Conservation (phyloP, 106 monocot species). For the Acorus calamus region DNA sequence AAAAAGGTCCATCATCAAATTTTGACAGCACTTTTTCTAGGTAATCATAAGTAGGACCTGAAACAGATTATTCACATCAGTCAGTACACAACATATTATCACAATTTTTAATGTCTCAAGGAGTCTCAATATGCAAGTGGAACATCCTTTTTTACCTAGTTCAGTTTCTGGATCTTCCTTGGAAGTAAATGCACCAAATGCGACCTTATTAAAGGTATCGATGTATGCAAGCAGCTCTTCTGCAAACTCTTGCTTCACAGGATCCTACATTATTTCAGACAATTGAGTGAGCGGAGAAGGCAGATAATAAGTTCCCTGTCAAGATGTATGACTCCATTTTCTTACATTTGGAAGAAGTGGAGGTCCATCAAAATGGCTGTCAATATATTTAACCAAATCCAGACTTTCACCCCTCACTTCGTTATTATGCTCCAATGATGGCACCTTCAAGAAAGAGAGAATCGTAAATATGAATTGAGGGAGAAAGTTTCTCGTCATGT, state of each 20-base stretch:
- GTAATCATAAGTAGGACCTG: slow-evolving; percentile 59
- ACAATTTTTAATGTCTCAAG: neutral
- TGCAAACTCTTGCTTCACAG: slow-evolving; percentile 61
- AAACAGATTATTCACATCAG: neutral
- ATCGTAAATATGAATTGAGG: too few relatives aligned
- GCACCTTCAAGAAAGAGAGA: slow-evolving; percentile 23
- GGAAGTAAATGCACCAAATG: slow-evolving; percentile 15
- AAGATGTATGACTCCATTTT: neutral
- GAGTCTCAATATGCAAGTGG: neutral
- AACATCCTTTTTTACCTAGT: slow-evolving; percentile 39
- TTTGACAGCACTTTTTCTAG: slow-evolving; percentile 56
- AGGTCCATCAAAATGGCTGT: slow-evolving; percentile 61
- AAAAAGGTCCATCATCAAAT: slow-evolving; percentile 81
- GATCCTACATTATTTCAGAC: slow-evolving; percentile 41
- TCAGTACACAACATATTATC: neutral
- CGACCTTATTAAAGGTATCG: slow-evolving; percentile 38
- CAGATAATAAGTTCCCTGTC: neutral
- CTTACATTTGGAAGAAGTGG: slow-evolving; percentile 58
- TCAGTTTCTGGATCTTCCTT: slow-evolving; percentile 47
- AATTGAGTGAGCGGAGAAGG: neutral
- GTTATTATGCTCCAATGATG: slow-evolving; percentile 66
- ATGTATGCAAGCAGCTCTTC: slow-evolving; percentile 58
- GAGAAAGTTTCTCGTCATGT: too few relatives aligned
- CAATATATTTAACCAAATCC: slow-evolving; percentile 58
- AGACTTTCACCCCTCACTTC: slow-evolving; percentile 67